A percentile compares a stretch with the other conserved stretches of the same genome.
phyloP scores from a whole-genome alignment of 2,329 filamentous ascomycete species.

The Coniochaeta hoffmannii region DNA sequence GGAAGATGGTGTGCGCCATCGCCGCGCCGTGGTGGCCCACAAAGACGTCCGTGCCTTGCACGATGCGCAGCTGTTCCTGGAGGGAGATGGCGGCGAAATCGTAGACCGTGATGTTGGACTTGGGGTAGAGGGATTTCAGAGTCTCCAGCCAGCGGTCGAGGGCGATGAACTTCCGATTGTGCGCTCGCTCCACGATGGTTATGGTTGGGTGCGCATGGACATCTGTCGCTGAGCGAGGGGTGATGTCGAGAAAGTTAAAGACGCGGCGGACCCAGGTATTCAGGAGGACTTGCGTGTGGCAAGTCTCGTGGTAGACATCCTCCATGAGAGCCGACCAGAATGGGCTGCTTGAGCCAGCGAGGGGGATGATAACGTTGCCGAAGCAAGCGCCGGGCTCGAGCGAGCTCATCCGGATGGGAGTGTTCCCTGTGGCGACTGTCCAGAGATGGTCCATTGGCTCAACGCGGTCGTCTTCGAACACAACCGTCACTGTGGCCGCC shows the following conservation, averaged over 20 bases:
- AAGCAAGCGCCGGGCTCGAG: constrained; percentile 13
- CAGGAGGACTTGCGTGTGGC: constrained; percentile 4
- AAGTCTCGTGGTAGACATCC: constrained; percentile 5
- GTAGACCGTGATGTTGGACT: constrained; percentile 10
- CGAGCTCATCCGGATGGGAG: constrained; percentile 12
- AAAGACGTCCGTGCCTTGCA: constrained; percentile 13
- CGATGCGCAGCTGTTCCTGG: constrained; percentile 15
- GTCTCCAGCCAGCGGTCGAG: constrained; percentile 7
- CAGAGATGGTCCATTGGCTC: constrained; percentile 14
- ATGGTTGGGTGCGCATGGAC: constrained; percentile 7
- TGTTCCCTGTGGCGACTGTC: constrained; percentile 14
- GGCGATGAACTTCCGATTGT: constrained; percentile 12
- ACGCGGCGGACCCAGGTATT: constrained; percentile 5
- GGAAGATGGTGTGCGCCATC: constrained; percentile 17
- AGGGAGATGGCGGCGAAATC: constrained; percentile 13
- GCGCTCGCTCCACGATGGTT: constrained; percentile 14
- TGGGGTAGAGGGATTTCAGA: constrained; percentile 11
- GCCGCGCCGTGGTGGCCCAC: constrained; percentile 17
- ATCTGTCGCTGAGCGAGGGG: neutral
- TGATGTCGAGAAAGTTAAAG: neutral
- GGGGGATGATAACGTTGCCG: constrained; percentile 16
- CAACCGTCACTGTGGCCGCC: constrained; percentile 11
- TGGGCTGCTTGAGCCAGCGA: constrained; percentile 15
- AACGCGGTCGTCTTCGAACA: constrained; percentile 12
- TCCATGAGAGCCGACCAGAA: constrained; percentile 15